These are phyloP conservation scores for Eutrema heterophyllum DNA, from an alignment of 345 rosid species.

Conservation along the genomic window DNA sequence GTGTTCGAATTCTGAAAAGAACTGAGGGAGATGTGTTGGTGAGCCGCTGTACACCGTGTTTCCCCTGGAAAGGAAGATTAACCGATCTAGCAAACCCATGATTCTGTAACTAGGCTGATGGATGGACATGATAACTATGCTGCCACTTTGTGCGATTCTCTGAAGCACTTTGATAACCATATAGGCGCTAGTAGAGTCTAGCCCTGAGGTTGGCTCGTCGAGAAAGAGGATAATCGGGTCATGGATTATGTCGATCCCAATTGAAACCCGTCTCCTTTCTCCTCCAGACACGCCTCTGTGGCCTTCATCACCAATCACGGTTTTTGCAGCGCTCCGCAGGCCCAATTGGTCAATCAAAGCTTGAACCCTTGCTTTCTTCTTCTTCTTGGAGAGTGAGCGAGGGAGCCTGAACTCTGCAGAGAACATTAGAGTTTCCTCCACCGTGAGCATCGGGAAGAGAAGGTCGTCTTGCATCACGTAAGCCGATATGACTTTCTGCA, in stretches of 20 bases:
- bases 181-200: conserved; percentile 89
- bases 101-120: conserved; percentile 96
- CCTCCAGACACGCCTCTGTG: conserved; percentile 95
- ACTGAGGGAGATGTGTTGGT: conserved; percentile 49
- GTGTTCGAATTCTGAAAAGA: conserved; percentile 69
- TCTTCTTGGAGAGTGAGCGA: conserved; percentile 61
- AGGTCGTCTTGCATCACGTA: conserved; percentile 98
- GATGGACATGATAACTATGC: conserved; percentile 87
- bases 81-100: conserved; percentile 59
- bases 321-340: conserved; percentile 59
- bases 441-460: conserved; percentile 88
- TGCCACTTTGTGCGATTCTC: conserved; percentile 80
- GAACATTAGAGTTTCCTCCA: conserved; percentile 90
- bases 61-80: conserved; percentile 82
- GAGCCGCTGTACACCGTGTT: conserved; percentile 70
- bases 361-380: conserved; percentile 75
- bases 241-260: conserved; percentile 70
- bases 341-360: conserved; percentile 88
- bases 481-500: conserved; percentile 83
- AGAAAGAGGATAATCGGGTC: conserved; percentile 87
- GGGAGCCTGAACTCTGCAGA: conserved; percentile 96
- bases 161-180: conserved; percentile 94
- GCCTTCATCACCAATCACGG: conserved; percentile 94
- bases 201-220: conserved; percentile 93
- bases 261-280: conserved; percentile 84